phyloP scores from a whole-genome alignment of 106 monocot species.

The Alisma plantagoaquatica region DNA sequence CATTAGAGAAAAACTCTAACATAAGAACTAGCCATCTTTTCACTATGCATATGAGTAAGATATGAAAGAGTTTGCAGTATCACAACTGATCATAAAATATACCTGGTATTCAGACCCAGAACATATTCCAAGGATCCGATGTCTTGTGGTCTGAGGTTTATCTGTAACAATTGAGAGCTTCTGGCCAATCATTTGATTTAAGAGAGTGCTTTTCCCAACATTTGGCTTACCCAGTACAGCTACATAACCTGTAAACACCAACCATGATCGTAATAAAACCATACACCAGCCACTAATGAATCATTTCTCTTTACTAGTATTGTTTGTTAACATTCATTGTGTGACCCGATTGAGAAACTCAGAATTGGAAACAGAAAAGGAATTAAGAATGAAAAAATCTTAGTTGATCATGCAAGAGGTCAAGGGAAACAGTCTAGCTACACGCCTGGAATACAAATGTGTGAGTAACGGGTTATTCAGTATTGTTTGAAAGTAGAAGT shows the following conservation, averaged over 20 bases:
- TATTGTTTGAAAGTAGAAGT: too few species aligned
- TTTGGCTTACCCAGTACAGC: conserved; percentile 94
- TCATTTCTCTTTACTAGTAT: background rate
- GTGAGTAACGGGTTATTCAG: too few species aligned
- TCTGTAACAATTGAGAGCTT: conserved; percentile 98
- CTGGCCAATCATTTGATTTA: conserved; percentile 97
- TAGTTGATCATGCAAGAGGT: too few species aligned
- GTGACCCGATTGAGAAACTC: too few species aligned
- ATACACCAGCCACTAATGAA: background rate
- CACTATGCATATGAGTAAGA: background rate
- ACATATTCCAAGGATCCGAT: conserved; percentile 96
- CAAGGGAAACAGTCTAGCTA: too few species aligned
- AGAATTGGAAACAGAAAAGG: too few species aligned
- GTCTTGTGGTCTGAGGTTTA: conserved; percentile 95
- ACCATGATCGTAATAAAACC: too few species aligned
- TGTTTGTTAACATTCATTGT: background rate
- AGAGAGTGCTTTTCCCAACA: conserved; percentile 99
- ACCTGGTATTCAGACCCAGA: conserved; percentile 92
- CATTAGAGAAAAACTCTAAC: conserved; percentile 9
- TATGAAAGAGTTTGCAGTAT: too few species aligned
- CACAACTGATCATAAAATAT: conserved; percentile 13
- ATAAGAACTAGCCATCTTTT: background rate
- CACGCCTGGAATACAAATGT: too few species aligned
- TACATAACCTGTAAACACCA: conserved; percentile 67
- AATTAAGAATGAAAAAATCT: too few species aligned